Evolutionary conservation across 306 rosid genomes (phyloP).

Genomic region (Quillaja saponaria): DNA sequence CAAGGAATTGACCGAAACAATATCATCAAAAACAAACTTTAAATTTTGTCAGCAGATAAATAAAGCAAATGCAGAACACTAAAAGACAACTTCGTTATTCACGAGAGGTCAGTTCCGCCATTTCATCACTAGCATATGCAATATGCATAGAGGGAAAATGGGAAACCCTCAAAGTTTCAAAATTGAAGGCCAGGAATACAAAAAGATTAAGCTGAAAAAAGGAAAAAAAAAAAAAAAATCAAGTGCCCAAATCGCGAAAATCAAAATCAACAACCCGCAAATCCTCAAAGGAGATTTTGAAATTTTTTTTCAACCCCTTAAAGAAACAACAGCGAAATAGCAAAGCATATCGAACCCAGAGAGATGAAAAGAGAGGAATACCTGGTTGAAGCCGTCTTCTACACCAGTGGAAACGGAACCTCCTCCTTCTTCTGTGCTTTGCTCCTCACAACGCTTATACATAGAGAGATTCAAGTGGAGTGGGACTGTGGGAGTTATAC

Average conservation of each 20-base stretch:
- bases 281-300: no score
- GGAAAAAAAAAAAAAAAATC: background rate
- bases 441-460: background rate
- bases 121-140: slow-evolving; percentile 22
- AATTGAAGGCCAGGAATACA: background rate
- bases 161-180: background rate
- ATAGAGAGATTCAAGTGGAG: slow-evolving; percentile 2
- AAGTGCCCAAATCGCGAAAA: background rate
- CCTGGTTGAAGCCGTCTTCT: no score
- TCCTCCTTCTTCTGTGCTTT: background rate
- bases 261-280: no score
- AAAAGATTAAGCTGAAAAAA: background rate
- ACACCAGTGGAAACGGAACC: no score
- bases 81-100: slow-evolving; percentile 24
- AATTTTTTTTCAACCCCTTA: background rate
- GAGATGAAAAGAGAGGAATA: no score
- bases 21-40: slow-evolving; percentile 11
- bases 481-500: slow-evolving; percentile 4
- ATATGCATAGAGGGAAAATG: background rate
- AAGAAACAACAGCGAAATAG: no score
- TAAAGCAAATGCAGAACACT: background rate
- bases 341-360: no score
- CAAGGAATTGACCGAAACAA: no score
- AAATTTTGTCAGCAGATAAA: background rate
- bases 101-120: slow-evolving; percentile 25